Evolutionary conservation across 2,329 filamentous ascomycete species (phyloP).

Genomic region (Nannizzia gypsea): DNA sequence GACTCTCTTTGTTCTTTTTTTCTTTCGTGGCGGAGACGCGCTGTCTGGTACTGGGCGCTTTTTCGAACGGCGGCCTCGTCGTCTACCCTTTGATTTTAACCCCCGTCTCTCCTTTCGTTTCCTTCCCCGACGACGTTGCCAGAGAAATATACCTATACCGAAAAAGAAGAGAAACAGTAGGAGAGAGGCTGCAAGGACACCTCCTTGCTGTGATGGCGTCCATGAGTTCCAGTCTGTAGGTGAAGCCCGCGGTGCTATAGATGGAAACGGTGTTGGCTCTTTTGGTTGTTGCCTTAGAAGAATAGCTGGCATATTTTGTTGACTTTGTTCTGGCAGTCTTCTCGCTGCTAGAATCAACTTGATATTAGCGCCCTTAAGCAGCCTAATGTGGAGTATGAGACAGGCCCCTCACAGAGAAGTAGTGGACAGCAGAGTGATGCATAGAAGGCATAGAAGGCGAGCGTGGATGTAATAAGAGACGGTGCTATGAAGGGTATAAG

Average conservation of each 20-base stretch:
- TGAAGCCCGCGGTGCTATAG: not conserved
- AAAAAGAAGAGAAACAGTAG: conserved; percentile 17
- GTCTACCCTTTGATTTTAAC: not conserved
- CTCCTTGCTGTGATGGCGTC: conserved; percentile 19
- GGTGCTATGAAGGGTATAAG: not conserved
- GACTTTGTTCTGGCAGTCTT: not conserved
- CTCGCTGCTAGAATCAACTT: too few species aligned
- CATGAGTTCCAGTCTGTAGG: conserved; percentile 18
- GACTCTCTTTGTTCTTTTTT: not conserved
- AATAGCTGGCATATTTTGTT: not conserved
- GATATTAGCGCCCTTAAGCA: too few species aligned
- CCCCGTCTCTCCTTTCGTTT: not conserved
- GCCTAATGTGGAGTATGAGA: too few species aligned
- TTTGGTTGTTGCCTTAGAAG: too few species aligned
- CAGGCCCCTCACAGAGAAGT: too few species aligned
- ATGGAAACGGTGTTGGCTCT: not conserved
- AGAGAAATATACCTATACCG: conserved; percentile 12
- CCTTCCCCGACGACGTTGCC: not conserved
- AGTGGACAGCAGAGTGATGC: too few species aligned
- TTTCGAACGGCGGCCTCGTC: not conserved
- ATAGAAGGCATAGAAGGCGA: not conserved
- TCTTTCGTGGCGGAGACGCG: not conserved
- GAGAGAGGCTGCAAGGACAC: conserved; percentile 20
- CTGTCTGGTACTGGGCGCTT: not conserved
- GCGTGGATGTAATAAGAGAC: not conserved